phyloP scores from a whole-genome alignment of 192 early-diverging fungal species.

The Diversispora epigaea region DNA sequence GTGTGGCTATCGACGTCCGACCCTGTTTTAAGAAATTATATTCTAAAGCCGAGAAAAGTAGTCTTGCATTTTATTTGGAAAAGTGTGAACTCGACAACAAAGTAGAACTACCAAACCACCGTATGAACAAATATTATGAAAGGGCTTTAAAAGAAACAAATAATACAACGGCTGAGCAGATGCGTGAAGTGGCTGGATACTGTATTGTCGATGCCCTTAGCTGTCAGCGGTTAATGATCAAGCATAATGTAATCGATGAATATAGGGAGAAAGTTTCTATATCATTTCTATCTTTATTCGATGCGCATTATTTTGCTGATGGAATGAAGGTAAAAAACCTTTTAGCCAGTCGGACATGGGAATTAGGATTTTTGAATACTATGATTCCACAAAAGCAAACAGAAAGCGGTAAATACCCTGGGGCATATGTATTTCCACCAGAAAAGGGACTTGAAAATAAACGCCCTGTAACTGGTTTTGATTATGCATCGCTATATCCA shows the following conservation, averaged over 20 bases:
- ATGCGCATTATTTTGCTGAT: constrained; percentile 15
- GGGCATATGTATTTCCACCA: constrained; percentile 9
- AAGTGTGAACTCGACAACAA: too few relatives aligned
- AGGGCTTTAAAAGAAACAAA: background rate
- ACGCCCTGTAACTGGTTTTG: constrained; percentile 16
- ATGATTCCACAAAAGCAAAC: background rate
- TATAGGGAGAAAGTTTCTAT: background rate
- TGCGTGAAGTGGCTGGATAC: constrained; percentile 1
- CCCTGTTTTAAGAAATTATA: background rate
- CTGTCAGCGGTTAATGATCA: constrained; percentile 4
- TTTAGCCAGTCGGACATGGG: background rate
- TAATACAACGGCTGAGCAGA: background rate
- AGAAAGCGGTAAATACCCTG: background rate
- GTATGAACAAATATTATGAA: too few relatives aligned
- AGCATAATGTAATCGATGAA: constrained; percentile 7
- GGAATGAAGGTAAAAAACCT: constrained; percentile 15
- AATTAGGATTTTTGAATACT: background rate
- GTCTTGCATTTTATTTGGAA: too few relatives aligned
- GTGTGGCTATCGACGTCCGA: constrained; percentile 16
- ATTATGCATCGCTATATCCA: constrained; percentile 13
- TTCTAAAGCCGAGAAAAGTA: too few relatives aligned
- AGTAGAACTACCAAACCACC: too few relatives aligned
- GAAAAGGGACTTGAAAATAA: constrained; percentile 11
- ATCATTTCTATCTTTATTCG: background rate
- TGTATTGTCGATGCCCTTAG: background rate